These are phyloP conservation scores for Kokia cookei DNA, from an alignment of 441 rosid genomes.

Conservation along the genomic window DNA sequence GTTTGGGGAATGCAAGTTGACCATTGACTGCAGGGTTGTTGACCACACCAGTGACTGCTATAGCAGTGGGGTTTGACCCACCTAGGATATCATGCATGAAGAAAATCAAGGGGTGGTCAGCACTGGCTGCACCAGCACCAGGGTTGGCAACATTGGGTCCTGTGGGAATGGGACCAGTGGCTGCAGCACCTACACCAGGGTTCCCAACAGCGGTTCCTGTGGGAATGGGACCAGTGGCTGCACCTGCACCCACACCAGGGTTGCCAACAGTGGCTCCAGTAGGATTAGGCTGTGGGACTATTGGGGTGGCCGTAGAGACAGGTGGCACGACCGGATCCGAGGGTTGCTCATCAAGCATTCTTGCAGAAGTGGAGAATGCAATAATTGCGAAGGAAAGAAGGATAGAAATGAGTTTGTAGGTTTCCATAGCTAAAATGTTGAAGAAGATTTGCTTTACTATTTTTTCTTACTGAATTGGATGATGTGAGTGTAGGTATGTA, in stretches of 20 bases:
- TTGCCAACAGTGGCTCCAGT: neutral
- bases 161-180: slow-evolving; percentile 12
- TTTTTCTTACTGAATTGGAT: neutral
- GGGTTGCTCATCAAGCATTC: slow-evolving; percentile 8
- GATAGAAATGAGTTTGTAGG: slow-evolving; percentile 3
- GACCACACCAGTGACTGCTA: slow-evolving; percentile 53
- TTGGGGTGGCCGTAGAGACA: neutral
- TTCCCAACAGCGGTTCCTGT: slow-evolving; percentile 21
- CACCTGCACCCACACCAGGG: neutral
- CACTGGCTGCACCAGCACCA: slow-evolving; percentile 24
- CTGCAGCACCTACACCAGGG: slow-evolving; percentile 12
- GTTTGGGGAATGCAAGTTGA: slow-evolving; percentile 61
- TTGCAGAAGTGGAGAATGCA: slow-evolving; percentile 12
- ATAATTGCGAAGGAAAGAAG: slow-evolving; percentile 4
- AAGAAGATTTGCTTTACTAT: neutral
- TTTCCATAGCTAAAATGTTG: neutral
- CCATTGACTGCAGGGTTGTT: slow-evolving; percentile 52
- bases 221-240: slow-evolving; percentile 12
- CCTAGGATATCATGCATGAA: slow-evolving; percentile 67
- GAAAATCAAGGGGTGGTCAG: slow-evolving; percentile 35
- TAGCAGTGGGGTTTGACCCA: slow-evolving; percentile 52
- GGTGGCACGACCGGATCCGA: neutral
- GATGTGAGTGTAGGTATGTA: neutral
- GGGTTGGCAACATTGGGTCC: slow-evolving; percentile 20
- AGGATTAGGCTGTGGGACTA: slow-evolving; percentile 5